A percentile compares a stretch with the other conserved stretches of the same genome.
Evolutionary conservation across 2,329 filamentous ascomycete species (phyloP).

Genomic region (Colletotrichum limetticola): DNA sequence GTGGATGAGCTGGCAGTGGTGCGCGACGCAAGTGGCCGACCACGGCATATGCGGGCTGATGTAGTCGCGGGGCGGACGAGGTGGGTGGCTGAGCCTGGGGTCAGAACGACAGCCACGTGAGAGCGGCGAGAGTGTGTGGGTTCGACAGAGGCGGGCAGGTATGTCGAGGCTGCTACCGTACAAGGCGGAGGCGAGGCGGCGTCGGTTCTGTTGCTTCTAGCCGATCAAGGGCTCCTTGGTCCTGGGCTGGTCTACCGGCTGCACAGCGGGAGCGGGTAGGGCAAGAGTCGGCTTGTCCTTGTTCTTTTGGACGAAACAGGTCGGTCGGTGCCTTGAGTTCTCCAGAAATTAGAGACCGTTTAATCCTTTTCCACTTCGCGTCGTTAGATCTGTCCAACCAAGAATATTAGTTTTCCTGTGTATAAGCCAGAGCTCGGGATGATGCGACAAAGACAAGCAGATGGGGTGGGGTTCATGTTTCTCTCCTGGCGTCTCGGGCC

Average conservation of each 20-base stretch:
- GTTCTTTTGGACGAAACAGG: constrained; percentile 45
- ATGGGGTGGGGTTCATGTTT: constrained; percentile 40
- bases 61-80: constrained; percentile 52
- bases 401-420: constrained; percentile 51
- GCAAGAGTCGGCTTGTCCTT: neutral
- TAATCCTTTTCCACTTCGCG: constrained; percentile 40
- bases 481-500: constrained; percentile 53
- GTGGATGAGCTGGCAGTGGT: constrained; percentile 71
- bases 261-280: constrained; percentile 43
- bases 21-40: constrained; percentile 63
- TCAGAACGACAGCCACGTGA: constrained; percentile 57
- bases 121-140: constrained; percentile 37
- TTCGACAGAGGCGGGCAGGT: constrained; percentile 14
- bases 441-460: constrained; percentile 44
- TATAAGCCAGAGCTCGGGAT: constrained; percentile 51
- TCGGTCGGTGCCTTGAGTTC: constrained; percentile 43
- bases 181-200: constrained; percentile 21
- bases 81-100: constrained; percentile 50
- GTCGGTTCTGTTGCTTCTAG: constrained; percentile 10
- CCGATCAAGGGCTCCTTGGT: constrained; percentile 11
- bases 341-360: constrained; percentile 44
- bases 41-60: constrained; percentile 70
- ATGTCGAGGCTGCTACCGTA: constrained; percentile 24
- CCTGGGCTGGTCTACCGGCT: constrained; percentile 39
- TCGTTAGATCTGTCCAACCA: constrained; percentile 54